Evolutionary conservation across 306 rosid genomes (phyloP).

Genomic region (Cucurbita moschata): DNA sequence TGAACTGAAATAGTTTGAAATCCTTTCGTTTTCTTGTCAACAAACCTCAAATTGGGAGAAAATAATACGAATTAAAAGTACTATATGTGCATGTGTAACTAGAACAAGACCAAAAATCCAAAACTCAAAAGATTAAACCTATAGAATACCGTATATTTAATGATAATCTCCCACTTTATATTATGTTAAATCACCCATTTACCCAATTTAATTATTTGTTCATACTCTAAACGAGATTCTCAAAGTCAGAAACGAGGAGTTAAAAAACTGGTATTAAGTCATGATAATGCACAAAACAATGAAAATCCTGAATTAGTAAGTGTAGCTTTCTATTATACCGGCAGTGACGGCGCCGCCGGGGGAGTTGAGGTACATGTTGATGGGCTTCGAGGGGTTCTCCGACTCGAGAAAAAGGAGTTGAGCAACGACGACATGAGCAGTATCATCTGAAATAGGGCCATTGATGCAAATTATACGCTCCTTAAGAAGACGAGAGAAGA

Average conservation of each 20-base stretch:
- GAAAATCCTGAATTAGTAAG: background rate
- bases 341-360: constrained; percentile 98
- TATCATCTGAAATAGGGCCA: constrained; percentile 82
- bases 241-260: background rate
- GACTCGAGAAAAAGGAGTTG: constrained; percentile 95
- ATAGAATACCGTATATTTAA: background rate
- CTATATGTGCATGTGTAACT: background rate
- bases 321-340: constrained; percentile 20
- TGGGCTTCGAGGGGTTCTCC: constrained; percentile 88
- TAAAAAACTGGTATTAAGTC: background rate
- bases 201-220: background rate
- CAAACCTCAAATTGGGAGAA: background rate
- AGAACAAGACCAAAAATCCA: background rate
- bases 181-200: background rate
- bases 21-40: background rate
- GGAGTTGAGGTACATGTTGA: constrained; percentile 79
- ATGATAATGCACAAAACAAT: too few species aligned
- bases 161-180: background rate
- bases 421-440: constrained; percentile 92
- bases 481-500: constrained; percentile 92
- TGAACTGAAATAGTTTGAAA: background rate
- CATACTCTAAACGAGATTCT: background rate
- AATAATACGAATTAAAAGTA: background rate
- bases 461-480: constrained; percentile 96
- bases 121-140: background rate